These are phyloP conservation scores for Suhomyces vadensis DNA, from an alignment of 805 yeast genomes.

Conservation along the genomic window DNA sequence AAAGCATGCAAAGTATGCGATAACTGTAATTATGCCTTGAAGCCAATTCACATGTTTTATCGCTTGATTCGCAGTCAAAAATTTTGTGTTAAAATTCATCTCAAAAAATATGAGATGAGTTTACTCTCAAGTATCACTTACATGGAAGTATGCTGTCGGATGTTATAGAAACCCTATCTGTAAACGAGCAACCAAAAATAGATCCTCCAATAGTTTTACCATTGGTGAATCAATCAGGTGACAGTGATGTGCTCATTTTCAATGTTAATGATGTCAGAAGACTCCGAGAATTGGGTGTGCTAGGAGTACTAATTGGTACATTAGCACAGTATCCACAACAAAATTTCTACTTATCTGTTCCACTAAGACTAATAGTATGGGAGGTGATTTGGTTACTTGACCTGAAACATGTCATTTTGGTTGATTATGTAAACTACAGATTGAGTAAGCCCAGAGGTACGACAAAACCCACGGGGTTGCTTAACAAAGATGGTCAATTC, in stretches of 20 bases:
- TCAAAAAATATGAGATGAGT: slow-evolving; percentile 1
- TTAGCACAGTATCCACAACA: slow-evolving; percentile 92
- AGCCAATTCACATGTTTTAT: too few species aligned
- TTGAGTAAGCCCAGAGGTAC: neutral
- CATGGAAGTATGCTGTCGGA: neutral
- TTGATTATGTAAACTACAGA: slow-evolving; percentile 36
- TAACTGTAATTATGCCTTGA: too few species aligned
- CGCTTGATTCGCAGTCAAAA: too few species aligned
- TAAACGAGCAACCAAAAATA: neutral
- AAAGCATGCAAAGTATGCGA: too few species aligned
- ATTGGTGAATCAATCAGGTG: slow-evolving; percentile 12
- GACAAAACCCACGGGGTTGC: neutral
- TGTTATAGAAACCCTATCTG: neutral
- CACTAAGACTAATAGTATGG: slow-evolving; percentile 69
- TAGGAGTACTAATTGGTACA: slow-evolving; percentile 82
- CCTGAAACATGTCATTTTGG: slow-evolving; percentile 41
- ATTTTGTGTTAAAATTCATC: neutral
- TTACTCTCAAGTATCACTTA: neutral
- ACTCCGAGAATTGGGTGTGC: slow-evolving; percentile 60
- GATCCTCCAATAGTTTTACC: slow-evolving; percentile 19
- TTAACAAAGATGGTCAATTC: neutral
- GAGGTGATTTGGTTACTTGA: slow-evolving; percentile 69
- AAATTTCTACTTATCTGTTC: slow-evolving; percentile 81
- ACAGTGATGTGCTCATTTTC: slow-evolving; percentile 54
- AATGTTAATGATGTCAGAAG: slow-evolving; percentile 51